phyloP scores from a whole-genome alignment of 768 basidiomycete species.

The Mycena latifolia region DNA sequence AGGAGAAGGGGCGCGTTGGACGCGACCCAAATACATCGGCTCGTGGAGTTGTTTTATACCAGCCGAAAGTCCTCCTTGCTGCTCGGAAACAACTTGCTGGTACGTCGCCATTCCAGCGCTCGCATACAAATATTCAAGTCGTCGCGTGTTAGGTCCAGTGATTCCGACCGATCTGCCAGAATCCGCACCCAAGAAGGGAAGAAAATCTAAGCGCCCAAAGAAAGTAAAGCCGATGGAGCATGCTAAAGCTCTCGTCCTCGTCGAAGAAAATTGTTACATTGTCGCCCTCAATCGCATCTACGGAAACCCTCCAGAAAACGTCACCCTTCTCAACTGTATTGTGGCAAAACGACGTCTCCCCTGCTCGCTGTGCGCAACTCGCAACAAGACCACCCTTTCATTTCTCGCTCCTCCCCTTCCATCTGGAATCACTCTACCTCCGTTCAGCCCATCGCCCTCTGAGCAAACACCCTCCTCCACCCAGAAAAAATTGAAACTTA shows the following conservation, averaged over 20 bases:
- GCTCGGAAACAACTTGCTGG: neutral
- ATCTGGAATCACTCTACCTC: neutral
- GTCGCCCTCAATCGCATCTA: conserved; percentile 1
- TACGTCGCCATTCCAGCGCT: neutral
- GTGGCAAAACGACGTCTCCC: conserved; percentile 17
- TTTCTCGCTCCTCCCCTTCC: conserved; percentile 2
- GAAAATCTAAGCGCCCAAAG: no score
- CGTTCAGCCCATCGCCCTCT: neutral
- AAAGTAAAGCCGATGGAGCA: conserved; percentile 2
- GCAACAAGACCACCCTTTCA: neutral
- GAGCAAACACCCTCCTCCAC: neutral
- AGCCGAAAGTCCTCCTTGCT: neutral
- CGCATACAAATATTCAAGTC: neutral
- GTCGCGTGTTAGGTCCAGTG: no score
- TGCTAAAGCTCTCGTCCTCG: neutral
- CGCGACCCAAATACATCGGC: no score
- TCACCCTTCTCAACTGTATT: conserved; percentile 20
- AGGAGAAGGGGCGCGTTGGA: no score
- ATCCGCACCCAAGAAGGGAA: no score
- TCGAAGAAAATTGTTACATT: neutral
- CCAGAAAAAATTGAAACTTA: conserved; percentile 2
- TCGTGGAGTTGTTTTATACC: neutral
- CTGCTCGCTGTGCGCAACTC: conserved; percentile 17
- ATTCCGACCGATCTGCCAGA: neutral
- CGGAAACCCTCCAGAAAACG: conserved; percentile 7